phyloP scores from a whole-genome alignment of 2,329 filamentous ascomycete genomes.

The Rugonectria rugulosa region DNA sequence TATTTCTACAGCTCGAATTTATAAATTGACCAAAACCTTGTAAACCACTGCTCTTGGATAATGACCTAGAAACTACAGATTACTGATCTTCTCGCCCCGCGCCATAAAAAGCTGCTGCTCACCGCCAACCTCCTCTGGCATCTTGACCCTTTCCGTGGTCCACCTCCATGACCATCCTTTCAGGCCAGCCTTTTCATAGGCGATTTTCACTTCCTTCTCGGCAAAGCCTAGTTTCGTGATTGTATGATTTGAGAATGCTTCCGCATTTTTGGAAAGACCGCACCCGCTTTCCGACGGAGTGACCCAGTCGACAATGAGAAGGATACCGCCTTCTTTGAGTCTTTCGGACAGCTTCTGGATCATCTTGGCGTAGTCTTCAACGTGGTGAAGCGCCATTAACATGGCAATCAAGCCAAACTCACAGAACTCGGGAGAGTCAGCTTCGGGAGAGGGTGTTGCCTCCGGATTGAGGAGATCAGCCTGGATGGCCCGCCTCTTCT shows the following conservation, averaged over 20 bases:
- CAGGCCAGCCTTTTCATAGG: constrained; percentile 35
- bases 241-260: constrained; percentile 22
- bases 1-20: no score
- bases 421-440: constrained; percentile 31
- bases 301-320: constrained; percentile 46
- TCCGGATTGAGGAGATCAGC: constrained; percentile 41
- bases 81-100: constrained; percentile 22
- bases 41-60: not conserved
- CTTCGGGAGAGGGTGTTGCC: constrained; percentile 28
- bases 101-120: constrained; percentile 40
- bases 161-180: constrained; percentile 37
- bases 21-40: not conserved
- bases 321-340: constrained; percentile 39
- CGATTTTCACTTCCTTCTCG: constrained; percentile 29
- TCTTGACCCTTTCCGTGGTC: constrained; percentile 26
- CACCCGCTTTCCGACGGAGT: constrained; percentile 21
- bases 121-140: constrained; percentile 36
- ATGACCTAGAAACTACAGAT: not conserved
- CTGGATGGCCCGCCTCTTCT: constrained; percentile 41
- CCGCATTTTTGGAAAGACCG: not conserved
- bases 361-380: constrained; percentile 40
- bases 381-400: constrained; percentile 47
- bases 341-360: constrained; percentile 38
- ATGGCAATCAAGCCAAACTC: constrained; percentile 45
- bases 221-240: constrained; percentile 35